Evolutionary conservation across 2,329 filamentous ascomycete species (phyloP).

Genomic region (Calycina marina): DNA sequence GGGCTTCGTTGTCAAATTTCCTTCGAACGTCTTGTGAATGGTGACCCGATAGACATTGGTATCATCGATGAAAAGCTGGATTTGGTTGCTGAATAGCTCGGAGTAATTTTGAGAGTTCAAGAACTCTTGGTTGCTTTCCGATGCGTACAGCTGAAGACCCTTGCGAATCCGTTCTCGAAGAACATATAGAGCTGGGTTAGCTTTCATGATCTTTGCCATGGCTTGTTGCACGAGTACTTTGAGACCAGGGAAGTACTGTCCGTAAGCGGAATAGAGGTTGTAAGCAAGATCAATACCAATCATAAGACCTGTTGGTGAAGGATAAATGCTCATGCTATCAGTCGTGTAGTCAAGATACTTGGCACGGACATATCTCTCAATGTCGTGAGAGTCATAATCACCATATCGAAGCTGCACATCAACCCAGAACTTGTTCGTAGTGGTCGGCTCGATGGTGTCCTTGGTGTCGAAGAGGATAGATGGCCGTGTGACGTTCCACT

Average conservation of each 20-base stretch:
- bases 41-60: conserved; percentile 99
- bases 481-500: conserved; percentile 94
- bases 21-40: conserved; percentile 99
- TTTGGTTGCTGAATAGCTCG: conserved; percentile 97
- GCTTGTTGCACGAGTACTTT: conserved; percentile 94
- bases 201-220: conserved; percentile 99
- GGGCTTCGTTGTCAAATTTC: conserved; percentile 96
- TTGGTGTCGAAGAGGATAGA: conserved; percentile 93
- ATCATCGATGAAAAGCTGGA: conserved; percentile 96
- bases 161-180: conserved; percentile 95
- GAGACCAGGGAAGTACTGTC: conserved; percentile 95
- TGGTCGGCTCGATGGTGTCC: conserved; percentile 82
- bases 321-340: conserved; percentile 97
- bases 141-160: conserved; percentile 93
- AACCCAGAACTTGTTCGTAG: conserved; percentile 98
- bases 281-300: conserved; percentile 95
- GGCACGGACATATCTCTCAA: conserved; percentile 90
- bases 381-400: conserved; percentile 98
- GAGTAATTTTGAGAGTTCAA: conserved; percentile 99
- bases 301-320: conserved; percentile 92
- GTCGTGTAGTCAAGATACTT: conserved; percentile 99
- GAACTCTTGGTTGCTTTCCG: conserved; percentile 98
- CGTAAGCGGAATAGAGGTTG: conserved; percentile 95
- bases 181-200: conserved; percentile 92
- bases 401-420: conserved; percentile 94